Evolutionary conservation across 306 rosid genomes (phyloP), one percentile per base, ranked within the genome.

Genomic region (Ammopiptanthus mongolicus): DNA sequence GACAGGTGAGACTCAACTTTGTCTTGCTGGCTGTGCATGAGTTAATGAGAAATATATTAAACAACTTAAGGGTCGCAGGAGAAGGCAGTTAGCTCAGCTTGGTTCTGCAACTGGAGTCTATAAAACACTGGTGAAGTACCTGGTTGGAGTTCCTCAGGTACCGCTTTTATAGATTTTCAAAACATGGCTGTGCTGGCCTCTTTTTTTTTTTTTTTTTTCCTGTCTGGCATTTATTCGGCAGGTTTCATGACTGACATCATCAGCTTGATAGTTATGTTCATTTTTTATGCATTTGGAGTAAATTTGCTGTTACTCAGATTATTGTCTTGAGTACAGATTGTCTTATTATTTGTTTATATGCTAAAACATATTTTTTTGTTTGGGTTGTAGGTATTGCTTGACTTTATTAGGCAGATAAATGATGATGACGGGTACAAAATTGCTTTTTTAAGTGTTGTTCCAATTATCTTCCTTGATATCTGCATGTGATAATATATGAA

Each of bases 101-200:
- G 97, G 98, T 78, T 95, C 97, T 52, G 98, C 98, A 28, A 87
- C 97, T 13, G 98, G 97, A 55, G 98, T 95, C 85, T 95, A 90
- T 88, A 95, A 95, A 87, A 92, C 98, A 62, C 97, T 95, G 2
- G 97, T 95, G 77, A 91, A 91, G 87, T 95, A 90, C 82, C 76
- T 95, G 77, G 98, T 95, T 79, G 98, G 98, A 85, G 98, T 95
- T 84, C 98, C 98, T 58, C 89, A 95, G 91, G 98, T 95, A 81
- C 69, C 61, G 18, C 22, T 63, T 46, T 60, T 44, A 44, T 69
- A 66, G 58, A 58, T 33, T 58, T 42, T 61, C 39, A 56, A 41
- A 48, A 13, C 22, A n/a, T 31, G 74, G 29, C 51, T 36, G 52
- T 37, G n/a, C 62, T 71, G 22, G 17, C 52, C 23, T 33, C 12